Evolutionary conservation across 192 early-diverging fungal genomes (phyloP), one percentile per base, ranked within the genome.

Genomic region (Mortierella antarctica): DNA sequence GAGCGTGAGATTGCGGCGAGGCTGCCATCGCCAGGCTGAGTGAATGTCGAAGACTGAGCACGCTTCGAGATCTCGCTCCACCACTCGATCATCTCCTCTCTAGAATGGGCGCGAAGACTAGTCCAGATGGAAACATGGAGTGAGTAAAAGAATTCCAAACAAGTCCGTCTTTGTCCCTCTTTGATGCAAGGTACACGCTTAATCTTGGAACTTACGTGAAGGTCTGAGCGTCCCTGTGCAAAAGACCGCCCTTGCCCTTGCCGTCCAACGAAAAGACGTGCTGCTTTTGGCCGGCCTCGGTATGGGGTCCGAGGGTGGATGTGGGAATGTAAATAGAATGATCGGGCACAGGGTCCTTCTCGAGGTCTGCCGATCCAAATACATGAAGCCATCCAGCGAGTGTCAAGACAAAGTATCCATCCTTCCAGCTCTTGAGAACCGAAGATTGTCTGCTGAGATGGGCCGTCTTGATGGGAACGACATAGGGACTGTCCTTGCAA

Each of bases 301-400:
- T 46, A 39, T 78, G 78, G 15, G 80, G 64, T 9, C 65, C 58
- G 6, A 86, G 54, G 13, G 65, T 81, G 6, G 83, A 46, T 2
- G 66, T 75, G 14, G 85, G 85, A 42, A 86, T 65, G 57, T 80
- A 86, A 14, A 84, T 77, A 11, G 83, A 83, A 15, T 70, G 71
- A n/a, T 84, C 85, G 0, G 85, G 85, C 7, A 68, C 71, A 23
- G 74, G 54, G 20, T 83, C 82, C 31, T 79, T 76, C 39, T 71
- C 69, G 2, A 59, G 48, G 45, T 76, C 74, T 13, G 73, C 57
- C 0, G 73, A 67, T 11, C 47, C 58, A 63, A 86, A 86, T 54
- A 84, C 73, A 70, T 86, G 83, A 5, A 86, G 63, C 69, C 78
- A 86, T n/a, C 85, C 85, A 50, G 69, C 68, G 44, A 74, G 84